phyloP scores from a whole-genome alignment of 495 filamentous ascomycete genomes.

The Polyplosphaeria fusca region DNA sequence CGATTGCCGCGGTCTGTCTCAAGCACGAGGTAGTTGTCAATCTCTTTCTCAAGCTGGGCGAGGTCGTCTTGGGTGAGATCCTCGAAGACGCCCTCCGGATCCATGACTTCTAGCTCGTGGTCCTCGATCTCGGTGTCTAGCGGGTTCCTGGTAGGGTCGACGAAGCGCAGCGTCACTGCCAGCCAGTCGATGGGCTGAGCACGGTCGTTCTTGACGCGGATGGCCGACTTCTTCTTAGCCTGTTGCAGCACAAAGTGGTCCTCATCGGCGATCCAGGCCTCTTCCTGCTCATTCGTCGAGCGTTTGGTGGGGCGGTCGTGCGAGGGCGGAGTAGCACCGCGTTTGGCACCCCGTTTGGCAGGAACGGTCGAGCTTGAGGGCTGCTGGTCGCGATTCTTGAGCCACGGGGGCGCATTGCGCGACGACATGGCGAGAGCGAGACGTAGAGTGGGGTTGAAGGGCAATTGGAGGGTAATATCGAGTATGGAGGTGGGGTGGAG shows the following conservation, averaged over 20 bases:
- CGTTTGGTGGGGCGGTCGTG: conserved; percentile 13
- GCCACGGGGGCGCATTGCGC: conserved; percentile 32
- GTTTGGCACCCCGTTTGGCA: conserved; percentile 38
- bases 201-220: conserved; percentile 88
- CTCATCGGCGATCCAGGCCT: conserved; percentile 82
- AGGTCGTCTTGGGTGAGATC: conserved; percentile 68
- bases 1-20: conserved; percentile 73
- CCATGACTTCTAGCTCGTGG: conserved; percentile 70
- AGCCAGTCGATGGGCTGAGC: conserved; percentile 95
- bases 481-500: no score
- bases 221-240: conserved; percentile 95
- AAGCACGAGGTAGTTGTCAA: conserved; percentile 76
- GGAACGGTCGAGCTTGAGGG: conserved; percentile 17
- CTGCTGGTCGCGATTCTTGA: conserved; percentile 1
- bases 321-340: conserved; percentile 27
- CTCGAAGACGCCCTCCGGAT: conserved; percentile 80
- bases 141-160: conserved; percentile 68
- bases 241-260: conserved; percentile 96
- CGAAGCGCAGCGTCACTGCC: conserved; percentile 81
- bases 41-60: conserved; percentile 76
- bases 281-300: conserved; percentile 39
- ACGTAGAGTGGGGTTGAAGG: neutral
- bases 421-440: conserved; percentile 8
- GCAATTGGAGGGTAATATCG: no score
- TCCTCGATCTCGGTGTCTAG: conserved; percentile 85